Percentiles rank a stretch among this genome's conserved stretches.
phyloP scores from a whole-genome alignment of 306 rosid species.

The Gastrolobium bilobum region DNA sequence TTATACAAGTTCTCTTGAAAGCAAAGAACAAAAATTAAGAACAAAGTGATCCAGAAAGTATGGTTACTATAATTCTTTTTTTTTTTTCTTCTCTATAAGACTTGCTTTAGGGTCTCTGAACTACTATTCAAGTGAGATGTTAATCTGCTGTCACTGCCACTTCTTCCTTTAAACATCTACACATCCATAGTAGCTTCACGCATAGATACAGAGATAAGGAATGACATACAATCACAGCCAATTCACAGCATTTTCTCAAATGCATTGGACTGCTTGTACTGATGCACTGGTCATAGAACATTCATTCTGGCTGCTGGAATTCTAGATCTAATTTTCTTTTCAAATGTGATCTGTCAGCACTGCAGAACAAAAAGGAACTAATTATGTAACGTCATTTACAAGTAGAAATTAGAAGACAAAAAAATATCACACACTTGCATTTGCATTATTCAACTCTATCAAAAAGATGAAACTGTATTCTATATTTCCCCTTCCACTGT shows the following conservation, averaged over 20 bases:
- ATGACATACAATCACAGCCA: slow-evolving; percentile 33
- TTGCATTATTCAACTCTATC: slow-evolving; percentile 23
- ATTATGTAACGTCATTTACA: slow-evolving; percentile 22
- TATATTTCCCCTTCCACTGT: neutral
- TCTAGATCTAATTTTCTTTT: slow-evolving; percentile 96
- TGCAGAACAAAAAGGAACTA: slow-evolving; percentile 55
- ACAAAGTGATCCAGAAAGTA: slow-evolving; percentile 37
- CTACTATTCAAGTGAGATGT: slow-evolving; percentile 37
- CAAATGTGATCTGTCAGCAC: slow-evolving; percentile 93
- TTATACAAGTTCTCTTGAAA: slow-evolving; percentile 50
- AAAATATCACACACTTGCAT: slow-evolving; percentile 34
- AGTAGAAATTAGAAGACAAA: slow-evolving; percentile 30
- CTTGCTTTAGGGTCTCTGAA: slow-evolving; percentile 48
- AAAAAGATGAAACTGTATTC: slow-evolving; percentile 13
- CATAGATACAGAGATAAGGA: slow-evolving; percentile 36
- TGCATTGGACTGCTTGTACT: slow-evolving; percentile 15
- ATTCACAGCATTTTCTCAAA: slow-evolving; percentile 42
- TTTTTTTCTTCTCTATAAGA: slow-evolving; percentile 26
- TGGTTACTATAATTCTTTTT: slow-evolving; percentile 26
- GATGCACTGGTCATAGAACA: slow-evolving; percentile 42
- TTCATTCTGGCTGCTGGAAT: slow-evolving; percentile 74
- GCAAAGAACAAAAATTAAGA: slow-evolving; percentile 29
- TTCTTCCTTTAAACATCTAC: slow-evolving; percentile 48
- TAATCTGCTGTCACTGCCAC: slow-evolving; percentile 41
- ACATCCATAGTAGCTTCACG: slow-evolving; percentile 49